Percentiles rank a stretch among this genome's conserved stretches.
Conservation (phyloP, 2,329 filamentous ascomycete genomes). For the Neophaeococcomyces aloes region DNA sequence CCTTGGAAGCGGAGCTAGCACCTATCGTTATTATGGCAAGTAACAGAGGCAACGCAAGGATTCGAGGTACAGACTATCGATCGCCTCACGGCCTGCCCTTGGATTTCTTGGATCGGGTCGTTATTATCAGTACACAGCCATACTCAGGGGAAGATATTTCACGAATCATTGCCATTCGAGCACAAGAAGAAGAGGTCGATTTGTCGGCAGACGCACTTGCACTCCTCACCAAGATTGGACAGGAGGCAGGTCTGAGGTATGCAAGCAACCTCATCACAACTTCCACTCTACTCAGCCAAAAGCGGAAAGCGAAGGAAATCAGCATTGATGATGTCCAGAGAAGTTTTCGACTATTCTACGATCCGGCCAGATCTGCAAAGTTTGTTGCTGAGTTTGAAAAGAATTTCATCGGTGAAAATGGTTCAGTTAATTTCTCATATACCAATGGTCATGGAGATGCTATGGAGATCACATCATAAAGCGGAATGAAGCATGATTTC, state of each 20-base stretch:
- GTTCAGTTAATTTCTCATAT: conserved; percentile 59
- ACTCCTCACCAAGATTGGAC: conserved; percentile 87
- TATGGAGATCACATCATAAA: conserved; percentile 54
- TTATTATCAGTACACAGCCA: conserved; percentile 86
- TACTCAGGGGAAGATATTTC: conserved; percentile 78
- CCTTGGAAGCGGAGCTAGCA: conserved; percentile 84
- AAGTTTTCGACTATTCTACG: conserved; percentile 90
- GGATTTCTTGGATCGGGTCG: conserved; percentile 89
- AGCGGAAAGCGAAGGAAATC: conserved; percentile 76
- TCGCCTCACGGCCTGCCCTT: conserved; percentile 89
- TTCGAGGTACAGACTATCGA: conserved; percentile 85
- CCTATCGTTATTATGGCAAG: conserved; percentile 99
- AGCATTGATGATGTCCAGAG: conserved; percentile 80
- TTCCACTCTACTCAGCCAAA: conserved; percentile 74
- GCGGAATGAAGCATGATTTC: neutral
- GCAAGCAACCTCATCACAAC: conserved; percentile 98
- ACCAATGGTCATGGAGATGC: conserved; percentile 46
- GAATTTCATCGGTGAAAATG: conserved; percentile 80
- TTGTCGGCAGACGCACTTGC: conserved; percentile 80
- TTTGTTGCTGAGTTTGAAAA: conserved; percentile 88
- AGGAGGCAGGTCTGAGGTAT: conserved; percentile 84
- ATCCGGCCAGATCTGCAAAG: conserved; percentile 74
- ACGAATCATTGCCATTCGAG: conserved; percentile 84
- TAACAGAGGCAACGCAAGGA: conserved; percentile 84
- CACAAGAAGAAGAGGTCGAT: conserved; percentile 92